Conservation (phyloP, 148 eudicot genomes). For the Rhododendron henanense region DNA sequence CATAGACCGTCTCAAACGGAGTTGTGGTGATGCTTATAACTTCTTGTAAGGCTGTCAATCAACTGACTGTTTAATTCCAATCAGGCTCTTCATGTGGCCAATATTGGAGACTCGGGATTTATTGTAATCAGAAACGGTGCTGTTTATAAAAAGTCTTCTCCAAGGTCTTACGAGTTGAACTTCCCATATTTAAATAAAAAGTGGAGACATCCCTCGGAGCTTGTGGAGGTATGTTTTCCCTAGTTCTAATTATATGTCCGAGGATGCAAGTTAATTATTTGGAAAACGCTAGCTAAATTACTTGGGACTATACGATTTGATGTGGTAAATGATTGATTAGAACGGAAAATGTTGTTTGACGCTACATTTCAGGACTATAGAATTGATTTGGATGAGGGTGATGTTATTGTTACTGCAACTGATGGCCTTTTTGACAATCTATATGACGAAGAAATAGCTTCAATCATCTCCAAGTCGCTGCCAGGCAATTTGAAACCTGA, state of each 20-base stretch:
- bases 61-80: background rate
- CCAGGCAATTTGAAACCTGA: slow-evolving; percentile 38
- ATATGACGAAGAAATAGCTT: slow-evolving; percentile 67
- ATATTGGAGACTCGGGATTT: slow-evolving; percentile 81
- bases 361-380: slow-evolving; percentile 8
- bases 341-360: background rate
- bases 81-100: slow-evolving; percentile 67
- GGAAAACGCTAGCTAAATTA: background rate
- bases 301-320: background rate
- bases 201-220: slow-evolving; percentile 46
- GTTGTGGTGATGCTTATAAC: background rate
- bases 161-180: slow-evolving; percentile 62
- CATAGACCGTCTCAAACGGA: background rate
- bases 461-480: slow-evolving; percentile 42
- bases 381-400: slow-evolving; percentile 65
- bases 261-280: background rate
- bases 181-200: slow-evolving; percentile 57
- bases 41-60: background rate
- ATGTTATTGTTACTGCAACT: slow-evolving; percentile 67
- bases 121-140: slow-evolving; percentile 56
- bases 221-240: slow-evolving; percentile 47
- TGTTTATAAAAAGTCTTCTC: slow-evolving; percentile 52
- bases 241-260: background rate
- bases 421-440: slow-evolving; percentile 91
- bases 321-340: background rate